Evolutionary conservation across 2,329 filamentous ascomycete species (phyloP).

Genomic region (Pseudocercospora cruenta): DNA sequence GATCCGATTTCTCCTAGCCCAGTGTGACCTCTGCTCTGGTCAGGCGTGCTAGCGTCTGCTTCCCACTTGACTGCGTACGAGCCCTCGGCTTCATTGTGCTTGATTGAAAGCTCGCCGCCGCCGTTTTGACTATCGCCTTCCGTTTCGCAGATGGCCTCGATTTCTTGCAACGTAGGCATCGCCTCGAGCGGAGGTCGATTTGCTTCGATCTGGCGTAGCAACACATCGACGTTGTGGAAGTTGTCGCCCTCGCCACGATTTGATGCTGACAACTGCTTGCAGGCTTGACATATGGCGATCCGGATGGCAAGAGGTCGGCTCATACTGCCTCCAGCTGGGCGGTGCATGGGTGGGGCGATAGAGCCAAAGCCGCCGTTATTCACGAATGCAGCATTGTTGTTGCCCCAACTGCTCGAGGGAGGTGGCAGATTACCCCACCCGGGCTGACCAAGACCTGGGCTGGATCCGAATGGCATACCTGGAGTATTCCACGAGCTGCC

Average conservation of each 20-base stretch:
- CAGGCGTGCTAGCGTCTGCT: constrained; percentile 33
- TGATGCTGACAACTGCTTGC: constrained; percentile 61
- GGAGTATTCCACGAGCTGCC: constrained; percentile 50
- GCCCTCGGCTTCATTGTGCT: constrained; percentile 47
- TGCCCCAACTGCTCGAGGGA: constrained; percentile 35
- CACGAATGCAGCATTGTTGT: constrained; percentile 53
- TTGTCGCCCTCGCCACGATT: constrained; percentile 54
- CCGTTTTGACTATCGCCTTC: constrained; percentile 86
- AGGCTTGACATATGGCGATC: constrained; percentile 75
- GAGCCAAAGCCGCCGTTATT: constrained; percentile 43
- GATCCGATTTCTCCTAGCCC: constrained; percentile 54
- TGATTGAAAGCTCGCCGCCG: constrained; percentile 80
- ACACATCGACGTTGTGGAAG: constrained; percentile 69
- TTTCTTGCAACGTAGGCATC: constrained; percentile 64
- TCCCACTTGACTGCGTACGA: constrained; percentile 50
- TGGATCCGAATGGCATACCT: constrained; percentile 44
- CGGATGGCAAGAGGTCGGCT: constrained; percentile 69
- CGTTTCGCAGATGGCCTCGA: constrained; percentile 85
- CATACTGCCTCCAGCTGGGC: constrained; percentile 30
- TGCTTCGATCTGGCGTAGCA: constrained; percentile 67
- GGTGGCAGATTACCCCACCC: constrained; percentile 45
- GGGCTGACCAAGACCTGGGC: constrained; percentile 39
- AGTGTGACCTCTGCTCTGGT: constrained; percentile 28
- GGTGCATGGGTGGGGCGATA: constrained; percentile 47
- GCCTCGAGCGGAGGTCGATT: constrained; percentile 63